A percentile compares a stretch with the other conserved stretches of the same genome.
These are phyloP conservation scores for Danielozyma ontarioensis DNA, from an alignment of 805 yeast species.

Conservation along the genomic window DNA sequence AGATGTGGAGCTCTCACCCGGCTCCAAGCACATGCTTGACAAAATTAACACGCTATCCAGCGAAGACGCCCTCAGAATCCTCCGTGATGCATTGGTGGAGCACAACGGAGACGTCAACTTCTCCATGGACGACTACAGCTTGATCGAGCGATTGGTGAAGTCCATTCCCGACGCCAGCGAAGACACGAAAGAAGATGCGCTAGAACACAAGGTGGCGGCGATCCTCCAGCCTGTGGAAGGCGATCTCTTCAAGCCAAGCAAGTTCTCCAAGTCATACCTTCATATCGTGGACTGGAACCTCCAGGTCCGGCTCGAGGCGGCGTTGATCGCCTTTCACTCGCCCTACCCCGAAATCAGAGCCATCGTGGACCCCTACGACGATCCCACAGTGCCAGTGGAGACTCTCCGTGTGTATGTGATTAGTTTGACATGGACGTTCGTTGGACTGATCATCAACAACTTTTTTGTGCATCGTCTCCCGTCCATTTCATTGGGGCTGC, in stretches of 20 bases:
- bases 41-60: conserved; percentile 19
- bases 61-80: conserved; percentile 23
- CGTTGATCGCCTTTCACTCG: conserved; percentile 38
- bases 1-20: neutral
- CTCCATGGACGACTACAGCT: conserved; percentile 26
- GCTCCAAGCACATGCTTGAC: conserved; percentile 20
- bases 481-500: conserved; percentile 34
- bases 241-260: neutral
- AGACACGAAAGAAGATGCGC: neutral
- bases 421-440: conserved; percentile 46
- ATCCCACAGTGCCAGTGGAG: conserved; percentile 43
- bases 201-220: neutral
- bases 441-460: conserved; percentile 52
- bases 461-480: conserved; percentile 56
- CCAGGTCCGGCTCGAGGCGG: conserved; percentile 38
- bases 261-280: conserved; percentile 13
- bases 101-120: conserved; percentile 32
- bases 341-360: conserved; percentile 68
- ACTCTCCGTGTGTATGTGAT: conserved; percentile 54
- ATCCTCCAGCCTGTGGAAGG: neutral
- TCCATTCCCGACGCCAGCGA: conserved; percentile 13
- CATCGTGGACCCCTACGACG: conserved; percentile 56
- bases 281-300: conserved; percentile 22
- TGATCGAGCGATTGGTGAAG: conserved; percentile 23
- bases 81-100: conserved; percentile 31